A percentile compares a stretch with the other conserved stretches of the same genome.
Evolutionary conservation across 2,329 filamentous ascomycete genomes (phyloP).

Genomic region (Cladophialophora yegresii): DNA sequence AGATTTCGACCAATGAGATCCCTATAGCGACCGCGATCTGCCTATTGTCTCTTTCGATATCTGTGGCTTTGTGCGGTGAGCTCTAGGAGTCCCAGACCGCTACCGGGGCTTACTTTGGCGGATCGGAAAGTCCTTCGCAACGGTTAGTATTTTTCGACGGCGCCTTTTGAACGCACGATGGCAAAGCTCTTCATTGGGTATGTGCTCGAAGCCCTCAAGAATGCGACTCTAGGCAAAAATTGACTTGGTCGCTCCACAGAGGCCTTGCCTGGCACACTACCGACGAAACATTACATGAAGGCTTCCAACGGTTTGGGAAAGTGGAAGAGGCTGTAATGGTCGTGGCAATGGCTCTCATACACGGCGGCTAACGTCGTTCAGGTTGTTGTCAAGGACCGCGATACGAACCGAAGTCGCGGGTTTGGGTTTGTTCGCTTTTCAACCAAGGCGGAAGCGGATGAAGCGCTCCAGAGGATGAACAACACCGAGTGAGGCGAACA

Average conservation of each 20-base stretch:
- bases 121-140: constrained; percentile 3
- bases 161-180: constrained; percentile 25
- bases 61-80: constrained; percentile 25
- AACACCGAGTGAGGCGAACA: constrained; percentile 64
- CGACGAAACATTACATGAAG: constrained; percentile 78
- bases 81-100: constrained; percentile 20
- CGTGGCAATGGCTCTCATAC: constrained; percentile 23
- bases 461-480: constrained; percentile 49
- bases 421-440: constrained; percentile 95
- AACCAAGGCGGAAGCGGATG: constrained; percentile 46
- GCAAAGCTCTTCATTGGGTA: constrained; percentile 39
- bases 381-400: constrained; percentile 97
- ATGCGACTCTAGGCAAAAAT: constrained; percentile 14
- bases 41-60: constrained; percentile 24
- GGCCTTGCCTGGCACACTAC: constrained; percentile 99
- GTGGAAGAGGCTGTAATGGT: constrained; percentile 86
- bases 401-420: constrained; percentile 92
- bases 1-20: constrained; percentile 29
- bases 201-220: constrained; percentile 16
- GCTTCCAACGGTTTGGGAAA: constrained; percentile 87
- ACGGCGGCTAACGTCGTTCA: constrained; percentile 46
- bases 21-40: constrained; percentile 18
- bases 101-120: constrained; percentile 17
- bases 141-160: constrained; percentile 3
- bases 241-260: constrained; percentile 51